Evolutionary conservation across 306 rosid species (phyloP), one percentile per base, ranked within the genome.

Genomic region (Vigna mungo): DNA sequence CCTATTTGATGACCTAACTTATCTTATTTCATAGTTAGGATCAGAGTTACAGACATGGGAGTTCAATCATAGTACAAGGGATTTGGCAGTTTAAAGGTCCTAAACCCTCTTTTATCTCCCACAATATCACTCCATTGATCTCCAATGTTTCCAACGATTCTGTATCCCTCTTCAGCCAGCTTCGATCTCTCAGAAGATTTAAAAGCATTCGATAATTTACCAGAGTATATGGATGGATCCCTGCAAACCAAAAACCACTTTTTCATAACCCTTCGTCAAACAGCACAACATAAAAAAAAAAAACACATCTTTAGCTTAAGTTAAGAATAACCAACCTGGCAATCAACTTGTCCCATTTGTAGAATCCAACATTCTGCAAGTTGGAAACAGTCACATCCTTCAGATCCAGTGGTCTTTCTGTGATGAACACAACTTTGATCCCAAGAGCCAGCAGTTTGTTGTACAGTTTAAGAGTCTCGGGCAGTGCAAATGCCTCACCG

Each of bases 91-190:
- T 91, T 91, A 71, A 89, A 91, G 36, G 91, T 89, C 46, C 92
- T 86, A 2, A 66, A 0, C 17, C 92, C 97, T 0, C 27, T 68
- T 21, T 36, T 52, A 2, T 49, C 59, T 4, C 94, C 97, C 46
- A 89, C 52, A 1, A 89, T 46, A 49, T 91, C 94, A 25, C 89
- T 91, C 92, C 94, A 89, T 73, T 91, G 97, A 23, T 91, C 97
- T 0, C 97, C 92, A 0, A 74, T 80, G 81, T 88, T 91, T 16
- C 94, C 97, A 56, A 88, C 9, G 0, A 89, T 88, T 74, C 58
- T 86, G 3, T 78, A 91, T 13, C 91, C 94, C 54, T 60, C 60
- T 23, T 65, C 2, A 15, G 71, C 91, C 1, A 91, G 16, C 30
- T 85, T 77, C 69, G 21, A 72, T 13, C 94, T 89, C 71, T 86